Percentiles rank a stretch among this genome's conserved stretches.
These are phyloP conservation scores for Coprinellus aureogranulatus DNA, from an alignment of 768 basidiomycete species.

Conservation along the genomic window DNA sequence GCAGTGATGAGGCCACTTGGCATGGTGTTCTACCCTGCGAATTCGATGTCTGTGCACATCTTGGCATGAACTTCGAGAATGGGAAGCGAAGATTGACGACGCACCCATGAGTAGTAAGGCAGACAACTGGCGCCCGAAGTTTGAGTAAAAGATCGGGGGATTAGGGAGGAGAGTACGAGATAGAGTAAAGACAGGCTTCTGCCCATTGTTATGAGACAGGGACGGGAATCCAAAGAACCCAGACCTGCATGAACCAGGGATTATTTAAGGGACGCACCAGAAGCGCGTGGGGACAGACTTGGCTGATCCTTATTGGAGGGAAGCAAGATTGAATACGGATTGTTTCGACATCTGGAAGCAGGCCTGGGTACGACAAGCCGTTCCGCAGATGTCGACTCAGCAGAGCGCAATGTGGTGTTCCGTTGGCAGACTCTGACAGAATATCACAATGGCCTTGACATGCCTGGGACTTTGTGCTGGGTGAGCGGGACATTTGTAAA, in stretches of 20 bases:
- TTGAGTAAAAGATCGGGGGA: constrained; percentile 22
- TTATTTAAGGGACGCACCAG: too few relatives aligned
- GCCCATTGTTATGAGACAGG: background rate
- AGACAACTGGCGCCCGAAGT: constrained; percentile 39
- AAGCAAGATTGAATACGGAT: too few relatives aligned
- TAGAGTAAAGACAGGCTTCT: background rate
- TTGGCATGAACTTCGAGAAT: background rate
- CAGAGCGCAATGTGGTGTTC: too few relatives aligned
- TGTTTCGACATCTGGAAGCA: too few relatives aligned
- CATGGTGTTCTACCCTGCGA: constrained; percentile 49
- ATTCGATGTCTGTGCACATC: constrained; percentile 36
- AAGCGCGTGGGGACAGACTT: too few relatives aligned
- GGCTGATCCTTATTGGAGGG: too few relatives aligned
- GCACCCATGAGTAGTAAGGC: constrained; percentile 41
- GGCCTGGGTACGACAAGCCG: too few relatives aligned
- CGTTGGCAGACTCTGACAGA: too few relatives aligned
- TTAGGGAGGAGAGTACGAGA: background rate
- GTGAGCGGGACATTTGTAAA: too few relatives aligned
- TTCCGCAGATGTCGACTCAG: too few relatives aligned
- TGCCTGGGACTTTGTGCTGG: too few relatives aligned
- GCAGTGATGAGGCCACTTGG: constrained; percentile 39
- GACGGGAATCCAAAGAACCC: background rate
- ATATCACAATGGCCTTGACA: too few relatives aligned
- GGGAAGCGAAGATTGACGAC: constrained; percentile 3
- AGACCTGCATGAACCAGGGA: background rate